A percentile compares a stretch with the other conserved stretches of the same genome.
These are phyloP conservation scores for Diaporthe sp. DNA, from an alignment of 2,329 filamentous ascomycete genomes.

Conservation along the genomic window DNA sequence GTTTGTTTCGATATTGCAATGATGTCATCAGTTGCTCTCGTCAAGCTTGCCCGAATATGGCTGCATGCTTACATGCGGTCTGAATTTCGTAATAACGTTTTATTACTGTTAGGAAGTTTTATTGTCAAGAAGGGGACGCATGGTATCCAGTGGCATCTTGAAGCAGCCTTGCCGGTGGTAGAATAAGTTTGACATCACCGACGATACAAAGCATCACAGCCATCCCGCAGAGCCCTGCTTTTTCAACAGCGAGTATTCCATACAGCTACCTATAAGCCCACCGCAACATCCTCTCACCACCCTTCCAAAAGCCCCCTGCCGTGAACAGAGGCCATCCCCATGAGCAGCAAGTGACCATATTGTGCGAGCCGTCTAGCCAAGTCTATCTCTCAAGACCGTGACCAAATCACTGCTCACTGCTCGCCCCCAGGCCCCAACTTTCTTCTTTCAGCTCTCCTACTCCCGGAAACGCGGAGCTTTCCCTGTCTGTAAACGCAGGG, in stretches of 20 bases:
- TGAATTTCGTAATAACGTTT: background rate
- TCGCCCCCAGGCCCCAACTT: background rate
- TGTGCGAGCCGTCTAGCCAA: conserved; percentile 33
- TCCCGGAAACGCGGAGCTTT: background rate
- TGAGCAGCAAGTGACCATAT: background rate
- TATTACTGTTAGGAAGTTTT: background rate
- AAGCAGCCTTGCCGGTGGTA: background rate
- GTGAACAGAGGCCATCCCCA: conserved; percentile 2
- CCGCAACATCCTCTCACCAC: background rate
- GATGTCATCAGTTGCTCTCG: background rate
- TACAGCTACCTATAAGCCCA: conserved; percentile 34
- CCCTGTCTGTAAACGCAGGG: conserved; percentile 21
- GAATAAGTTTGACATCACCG: background rate
- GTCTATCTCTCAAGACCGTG: conserved; percentile 35
- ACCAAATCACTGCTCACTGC: background rate
- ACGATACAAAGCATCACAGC: background rate
- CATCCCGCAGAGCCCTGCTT: background rate
- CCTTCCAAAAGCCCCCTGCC: conserved; percentile 7
- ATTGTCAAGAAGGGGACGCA: background rate
- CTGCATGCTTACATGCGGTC: background rate
- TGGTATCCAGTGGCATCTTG: background rate
- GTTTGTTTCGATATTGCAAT: background rate
- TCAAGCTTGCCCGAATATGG: background rate
- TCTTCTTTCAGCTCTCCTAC: conserved; percentile 5
- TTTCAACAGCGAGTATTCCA: conserved; percentile 32